These are phyloP conservation scores for Gaeumannomyces tritici DNA, from an alignment of 2,329 filamentous ascomycete species.

Conservation along the genomic window DNA sequence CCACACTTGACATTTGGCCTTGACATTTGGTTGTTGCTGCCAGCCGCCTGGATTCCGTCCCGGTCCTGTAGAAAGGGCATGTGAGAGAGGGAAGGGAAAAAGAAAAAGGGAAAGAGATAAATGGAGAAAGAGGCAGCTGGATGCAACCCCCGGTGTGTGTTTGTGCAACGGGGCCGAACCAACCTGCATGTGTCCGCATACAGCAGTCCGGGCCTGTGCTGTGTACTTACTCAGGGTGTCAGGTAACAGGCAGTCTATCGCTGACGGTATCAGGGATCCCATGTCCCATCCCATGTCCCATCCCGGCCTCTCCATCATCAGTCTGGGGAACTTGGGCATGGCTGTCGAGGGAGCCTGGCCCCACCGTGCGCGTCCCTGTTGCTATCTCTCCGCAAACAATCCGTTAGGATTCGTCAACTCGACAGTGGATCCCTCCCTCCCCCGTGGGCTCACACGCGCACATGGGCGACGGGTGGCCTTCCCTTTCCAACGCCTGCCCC, in stretches of 20 bases:
- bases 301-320: not conserved
- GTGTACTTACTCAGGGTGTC: too few relatives aligned
- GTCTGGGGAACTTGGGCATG: not conserved
- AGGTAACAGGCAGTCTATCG: too few relatives aligned
- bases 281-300: not conserved
- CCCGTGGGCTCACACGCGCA: not conserved
- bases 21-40: too few relatives aligned
- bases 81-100: not conserved
- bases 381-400: not conserved
- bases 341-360: not conserved
- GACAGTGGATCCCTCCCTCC: not conserved
- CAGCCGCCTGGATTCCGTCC: too few relatives aligned
- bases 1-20: not conserved
- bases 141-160: not conserved
- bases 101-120: not conserved
- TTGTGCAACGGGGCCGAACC: not conserved
- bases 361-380: not conserved
- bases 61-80: not conserved
- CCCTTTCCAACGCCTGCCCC: not conserved
- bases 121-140: not conserved
- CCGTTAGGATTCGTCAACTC: not conserved
- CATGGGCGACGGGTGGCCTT: not conserved
- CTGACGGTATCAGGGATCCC: too few relatives aligned
- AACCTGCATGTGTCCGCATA: not conserved
- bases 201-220: not conserved